A percentile compares a stretch with the other conserved stretches of the same genome.
Evolutionary conservation across 2,329 filamentous ascomycete species (phyloP).

Genomic region (Kalaharituber pfeilii): DNA sequence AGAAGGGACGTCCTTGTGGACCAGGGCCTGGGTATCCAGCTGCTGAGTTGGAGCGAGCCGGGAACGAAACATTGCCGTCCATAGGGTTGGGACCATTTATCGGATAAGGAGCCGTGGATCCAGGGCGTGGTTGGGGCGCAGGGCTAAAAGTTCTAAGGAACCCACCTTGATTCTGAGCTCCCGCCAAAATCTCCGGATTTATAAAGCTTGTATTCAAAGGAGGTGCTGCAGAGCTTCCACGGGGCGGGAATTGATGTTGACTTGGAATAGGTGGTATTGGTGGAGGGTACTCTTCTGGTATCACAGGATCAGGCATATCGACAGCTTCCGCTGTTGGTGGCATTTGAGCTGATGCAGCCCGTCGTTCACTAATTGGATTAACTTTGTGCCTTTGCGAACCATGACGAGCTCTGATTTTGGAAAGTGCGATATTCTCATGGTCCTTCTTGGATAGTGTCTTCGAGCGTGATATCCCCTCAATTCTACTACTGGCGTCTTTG

Average conservation of each 20-base stretch:
- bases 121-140: constrained; percentile 12
- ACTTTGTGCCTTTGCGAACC: constrained; percentile 34
- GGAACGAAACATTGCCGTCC: not conserved
- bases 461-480: constrained; percentile 68
- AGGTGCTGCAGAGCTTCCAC: constrained; percentile 12
- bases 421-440: constrained; percentile 80
- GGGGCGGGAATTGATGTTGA: constrained; percentile 1
- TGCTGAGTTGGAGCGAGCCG: constrained; percentile 15
- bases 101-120: constrained; percentile 28
- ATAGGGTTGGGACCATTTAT: not conserved
- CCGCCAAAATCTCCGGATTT: constrained; percentile 6
- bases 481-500: constrained; percentile 62
- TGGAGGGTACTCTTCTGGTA: constrained; percentile 12
- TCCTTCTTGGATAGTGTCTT: constrained; percentile 77
- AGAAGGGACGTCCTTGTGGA: constrained; percentile 14
- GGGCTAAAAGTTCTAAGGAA: constrained; percentile 11
- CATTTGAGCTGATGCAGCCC: constrained; percentile 6
- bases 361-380: constrained; percentile 16
- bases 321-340: constrained; percentile 26
- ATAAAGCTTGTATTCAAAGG: constrained; percentile 16
- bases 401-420: constrained; percentile 47
- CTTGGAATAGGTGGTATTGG: constrained; percentile 10
- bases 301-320: constrained; percentile 20
- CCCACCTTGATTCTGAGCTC: constrained; percentile 7
- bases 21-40: constrained; percentile 28